Percentiles rank a stretch among this genome's conserved stretches.
Evolutionary conservation across 345 rosid genomes (phyloP).

Genomic region (Clarkia xantiana): DNA sequence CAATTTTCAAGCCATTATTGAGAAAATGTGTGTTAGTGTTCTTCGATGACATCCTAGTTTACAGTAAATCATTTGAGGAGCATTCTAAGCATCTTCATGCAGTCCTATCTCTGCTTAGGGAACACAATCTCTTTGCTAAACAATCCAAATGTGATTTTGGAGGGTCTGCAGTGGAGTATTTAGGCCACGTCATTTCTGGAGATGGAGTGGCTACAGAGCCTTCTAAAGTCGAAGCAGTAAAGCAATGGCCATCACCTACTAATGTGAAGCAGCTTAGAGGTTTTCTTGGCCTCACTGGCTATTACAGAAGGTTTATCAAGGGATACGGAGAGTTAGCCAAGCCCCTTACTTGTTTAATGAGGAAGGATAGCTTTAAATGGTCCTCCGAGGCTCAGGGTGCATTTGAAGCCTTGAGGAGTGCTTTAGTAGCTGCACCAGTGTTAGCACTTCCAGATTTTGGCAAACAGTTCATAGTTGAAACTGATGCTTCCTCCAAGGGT

Average conservation of each 20-base stretch:
- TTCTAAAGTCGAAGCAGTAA: neutral
- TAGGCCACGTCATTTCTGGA: neutral
- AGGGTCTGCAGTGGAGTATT: neutral
- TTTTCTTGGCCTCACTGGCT: no score
- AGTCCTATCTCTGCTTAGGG: neutral
- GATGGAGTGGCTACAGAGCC: neutral
- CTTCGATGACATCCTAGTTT: neutral
- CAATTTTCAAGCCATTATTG: no score
- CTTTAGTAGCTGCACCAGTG: neutral
- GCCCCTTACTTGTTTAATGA: neutral
- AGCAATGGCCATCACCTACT: neutral
- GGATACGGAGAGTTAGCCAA: neutral
- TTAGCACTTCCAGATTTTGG: neutral
- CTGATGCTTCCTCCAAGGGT: neutral
- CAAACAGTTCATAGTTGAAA: no score
- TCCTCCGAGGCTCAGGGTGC: neutral
- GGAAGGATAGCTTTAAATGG: neutral
- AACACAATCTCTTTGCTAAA: neutral
- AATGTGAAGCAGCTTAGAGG: no score
- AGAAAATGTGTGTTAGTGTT: constrained; percentile 1
- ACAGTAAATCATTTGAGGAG: neutral
- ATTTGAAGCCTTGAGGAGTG: neutral
- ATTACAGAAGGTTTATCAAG: no score
- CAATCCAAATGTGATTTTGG: neutral
- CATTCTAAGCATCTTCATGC: neutral